These are phyloP conservation scores for Aureobasidium vineae DNA, from an alignment of 2,329 filamentous ascomycete species.

Conservation along the genomic window DNA sequence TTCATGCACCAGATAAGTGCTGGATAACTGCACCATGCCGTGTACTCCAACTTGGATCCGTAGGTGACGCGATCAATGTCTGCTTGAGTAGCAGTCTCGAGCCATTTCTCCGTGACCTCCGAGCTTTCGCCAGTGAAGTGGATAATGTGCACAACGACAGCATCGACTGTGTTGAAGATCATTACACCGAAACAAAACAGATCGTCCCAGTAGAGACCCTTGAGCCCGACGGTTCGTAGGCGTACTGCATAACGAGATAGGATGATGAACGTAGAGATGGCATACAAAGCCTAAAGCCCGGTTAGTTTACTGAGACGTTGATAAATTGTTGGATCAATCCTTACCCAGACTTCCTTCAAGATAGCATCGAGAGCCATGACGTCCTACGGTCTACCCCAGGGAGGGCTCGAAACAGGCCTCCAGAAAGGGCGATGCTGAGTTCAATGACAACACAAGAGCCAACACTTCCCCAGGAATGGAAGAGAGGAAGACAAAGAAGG, in stretches of 20 bases:
- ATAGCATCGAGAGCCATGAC: conserved; percentile 18
- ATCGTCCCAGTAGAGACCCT: conserved; percentile 44
- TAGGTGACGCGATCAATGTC: conserved; percentile 36
- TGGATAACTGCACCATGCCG: conserved; percentile 45
- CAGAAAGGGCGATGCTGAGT: not conserved
- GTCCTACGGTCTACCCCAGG: not conserved
- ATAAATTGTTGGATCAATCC: not conserved
- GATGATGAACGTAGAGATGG: conserved; percentile 33
- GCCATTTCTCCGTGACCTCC: conserved; percentile 31
- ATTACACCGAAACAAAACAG: conserved; percentile 32
- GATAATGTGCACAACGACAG: conserved; percentile 40
- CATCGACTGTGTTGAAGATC: conserved; percentile 41
- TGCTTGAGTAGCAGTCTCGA: conserved; percentile 32
- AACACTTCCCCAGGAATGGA: not conserved
- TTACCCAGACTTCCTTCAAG: conserved; percentile 25
- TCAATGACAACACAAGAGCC: not conserved
- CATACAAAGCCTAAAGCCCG: conserved; percentile 3
- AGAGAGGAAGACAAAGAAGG: not conserved
- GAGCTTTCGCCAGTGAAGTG: conserved; percentile 38
- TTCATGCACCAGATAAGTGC: conserved; percentile 42
- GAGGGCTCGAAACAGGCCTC: not conserved
- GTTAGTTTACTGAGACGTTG: not conserved
- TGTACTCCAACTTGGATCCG: conserved; percentile 43
- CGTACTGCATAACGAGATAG: conserved; percentile 40
- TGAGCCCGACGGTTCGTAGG: conserved; percentile 41